Evolutionary conservation across 345 rosid genomes (phyloP).

Genomic region (Rhizophora apiculata): DNA sequence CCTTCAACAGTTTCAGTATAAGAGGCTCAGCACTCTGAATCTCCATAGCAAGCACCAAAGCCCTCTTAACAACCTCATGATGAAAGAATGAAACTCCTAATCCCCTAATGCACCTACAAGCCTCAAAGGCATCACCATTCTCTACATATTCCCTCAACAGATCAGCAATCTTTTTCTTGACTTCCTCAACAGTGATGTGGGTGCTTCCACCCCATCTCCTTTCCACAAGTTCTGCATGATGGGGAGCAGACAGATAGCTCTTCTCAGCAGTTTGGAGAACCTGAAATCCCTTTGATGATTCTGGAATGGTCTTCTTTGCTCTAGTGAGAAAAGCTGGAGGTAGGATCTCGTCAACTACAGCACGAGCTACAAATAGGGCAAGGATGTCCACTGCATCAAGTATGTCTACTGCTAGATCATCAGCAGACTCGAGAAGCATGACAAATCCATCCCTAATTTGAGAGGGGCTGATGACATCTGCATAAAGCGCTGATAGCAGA

Average conservation of each 20-base stretch:
- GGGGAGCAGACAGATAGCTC: constrained; percentile 98
- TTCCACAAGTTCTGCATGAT: constrained; percentile 96
- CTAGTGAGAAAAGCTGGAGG: constrained; percentile 84
- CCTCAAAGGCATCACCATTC: constrained; percentile 82
- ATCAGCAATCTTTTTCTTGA: constrained; percentile 81
- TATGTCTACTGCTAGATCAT: constrained; percentile 92
- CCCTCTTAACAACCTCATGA: constrained; percentile 98
- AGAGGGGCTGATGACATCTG: constrained; percentile 82
- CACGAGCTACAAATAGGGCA: constrained; percentile 90
- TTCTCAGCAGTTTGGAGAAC: constrained; percentile 82
- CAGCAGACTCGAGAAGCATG: constrained; percentile 92
- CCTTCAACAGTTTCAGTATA: constrained; percentile 68
- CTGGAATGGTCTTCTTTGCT: constrained; percentile 74
- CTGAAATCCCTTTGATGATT: constrained; percentile 76
- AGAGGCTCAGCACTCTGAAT: constrained; percentile 59
- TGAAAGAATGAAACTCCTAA: constrained; percentile 90
- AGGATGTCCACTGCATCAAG: constrained; percentile 86
- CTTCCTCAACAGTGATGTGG: constrained; percentile 86
- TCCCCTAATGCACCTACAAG: constrained; percentile 94
- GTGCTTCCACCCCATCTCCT: constrained; percentile 99
- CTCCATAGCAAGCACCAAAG: constrained; percentile 87
- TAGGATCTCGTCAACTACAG: constrained; percentile 93
- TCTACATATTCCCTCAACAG: constrained; percentile 83
- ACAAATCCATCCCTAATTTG: constrained; percentile 94
- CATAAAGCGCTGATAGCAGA: constrained; percentile 82